Conservation (phyloP, 768 basidiomycete species). For the Chalciporus pseudorubinellus region DNA sequence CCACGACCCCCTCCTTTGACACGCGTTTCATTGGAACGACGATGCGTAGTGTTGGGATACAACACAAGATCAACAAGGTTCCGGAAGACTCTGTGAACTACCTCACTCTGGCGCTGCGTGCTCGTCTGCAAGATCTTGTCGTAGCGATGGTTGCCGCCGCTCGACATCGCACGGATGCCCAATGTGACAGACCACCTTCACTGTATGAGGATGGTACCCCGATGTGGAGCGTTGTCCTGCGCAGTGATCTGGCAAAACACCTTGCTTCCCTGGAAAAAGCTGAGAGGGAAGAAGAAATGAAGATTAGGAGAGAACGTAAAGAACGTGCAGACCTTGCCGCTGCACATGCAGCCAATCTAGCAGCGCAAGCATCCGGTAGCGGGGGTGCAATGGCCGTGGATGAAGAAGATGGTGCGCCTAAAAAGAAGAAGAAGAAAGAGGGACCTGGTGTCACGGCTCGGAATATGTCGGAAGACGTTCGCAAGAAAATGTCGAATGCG, state of each 20-base stretch:
- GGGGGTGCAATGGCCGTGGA: slow-evolving; percentile 31
- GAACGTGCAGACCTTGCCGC: slow-evolving; percentile 72
- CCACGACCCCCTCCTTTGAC: slow-evolving; percentile 67
- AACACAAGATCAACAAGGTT: slow-evolving; percentile 65
- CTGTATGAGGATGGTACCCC: slow-evolving; percentile 64
- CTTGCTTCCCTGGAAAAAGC: slow-evolving; percentile 69
- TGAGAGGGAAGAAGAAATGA: slow-evolving; percentile 83
- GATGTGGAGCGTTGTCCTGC: slow-evolving; percentile 80
- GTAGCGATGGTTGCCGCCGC: slow-evolving; percentile 66
- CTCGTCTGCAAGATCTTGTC: slow-evolving; percentile 68
- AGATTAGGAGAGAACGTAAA: slow-evolving; percentile 71
- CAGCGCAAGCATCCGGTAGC: slow-evolving; percentile 50
- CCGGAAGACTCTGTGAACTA: slow-evolving; percentile 76
- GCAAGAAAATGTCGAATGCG: slow-evolving; percentile 90
- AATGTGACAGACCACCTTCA: slow-evolving; percentile 66
- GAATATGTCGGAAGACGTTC: slow-evolving; percentile 89
- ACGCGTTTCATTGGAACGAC: slow-evolving; percentile 59
- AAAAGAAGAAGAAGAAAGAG: slow-evolving; percentile 80
- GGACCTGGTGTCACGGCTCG: slow-evolving; percentile 81
- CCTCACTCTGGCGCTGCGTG: slow-evolving; percentile 73
- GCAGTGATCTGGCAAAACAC: slow-evolving; percentile 80
- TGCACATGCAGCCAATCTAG: slow-evolving; percentile 62
- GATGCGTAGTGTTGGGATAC: slow-evolving; percentile 64
- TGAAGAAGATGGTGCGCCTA: slow-evolving; percentile 60
- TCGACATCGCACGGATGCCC: slow-evolving; percentile 66